Conservation (phyloP, 2,329 filamentous ascomycete genomes). For the Penicillium griseofulvum region DNA sequence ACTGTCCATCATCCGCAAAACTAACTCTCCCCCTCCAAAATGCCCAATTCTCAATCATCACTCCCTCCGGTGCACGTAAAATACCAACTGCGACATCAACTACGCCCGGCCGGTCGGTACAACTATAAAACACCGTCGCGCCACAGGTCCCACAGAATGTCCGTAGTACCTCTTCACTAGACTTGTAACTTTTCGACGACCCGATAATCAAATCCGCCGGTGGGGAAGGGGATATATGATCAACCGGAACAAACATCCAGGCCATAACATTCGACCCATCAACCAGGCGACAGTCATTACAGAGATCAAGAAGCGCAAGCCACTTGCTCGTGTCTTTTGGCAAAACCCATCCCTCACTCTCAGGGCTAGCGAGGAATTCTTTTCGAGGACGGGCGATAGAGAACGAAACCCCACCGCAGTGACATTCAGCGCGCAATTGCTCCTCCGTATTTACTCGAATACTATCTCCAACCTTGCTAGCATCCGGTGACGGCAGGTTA, state of each 20-base stretch:
- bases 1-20: slow-evolving; percentile 18
- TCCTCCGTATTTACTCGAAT: not conserved
- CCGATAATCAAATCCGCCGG: slow-evolving; percentile 30
- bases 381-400: slow-evolving; percentile 39
- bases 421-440: slow-evolving; percentile 41
- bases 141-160: slow-evolving; percentile 49
- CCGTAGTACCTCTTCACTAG: slow-evolving; percentile 36
- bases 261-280: slow-evolving; percentile 40
- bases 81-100: slow-evolving; percentile 47
- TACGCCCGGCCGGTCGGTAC: slow-evolving; percentile 34
- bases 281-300: slow-evolving; percentile 42
- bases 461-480: not conserved
- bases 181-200: slow-evolving; percentile 41
- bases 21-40: slow-evolving; percentile 41
- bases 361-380: slow-evolving; percentile 29
- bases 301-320: slow-evolving; percentile 27
- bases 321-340: slow-evolving; percentile 22
- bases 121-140: slow-evolving; percentile 43
- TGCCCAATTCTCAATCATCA: slow-evolving; percentile 44
- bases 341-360: slow-evolving; percentile 16
- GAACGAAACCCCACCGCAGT: slow-evolving; percentile 47
- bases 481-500: slow-evolving; percentile 1
- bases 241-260: slow-evolving; percentile 44
- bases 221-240: slow-evolving; percentile 34
- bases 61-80: slow-evolving; percentile 39